Percentiles rank a stretch among this genome's conserved stretches.
Conservation (phyloP, 1,139 yeast genomes). For the Magnusiomyces suaveolens region DNA sequence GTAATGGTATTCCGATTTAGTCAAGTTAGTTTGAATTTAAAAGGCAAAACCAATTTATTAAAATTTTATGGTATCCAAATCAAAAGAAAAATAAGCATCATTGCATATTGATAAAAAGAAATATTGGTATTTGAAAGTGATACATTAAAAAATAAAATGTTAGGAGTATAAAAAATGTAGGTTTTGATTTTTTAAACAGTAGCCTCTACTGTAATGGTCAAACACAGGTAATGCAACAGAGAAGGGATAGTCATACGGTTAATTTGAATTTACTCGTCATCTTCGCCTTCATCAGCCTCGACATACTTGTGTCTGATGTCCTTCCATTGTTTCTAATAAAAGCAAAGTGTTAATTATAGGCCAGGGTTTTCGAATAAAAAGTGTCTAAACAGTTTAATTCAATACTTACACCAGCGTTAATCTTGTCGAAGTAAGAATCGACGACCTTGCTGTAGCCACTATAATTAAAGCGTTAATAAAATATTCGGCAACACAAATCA, state of each 20-base stretch:
- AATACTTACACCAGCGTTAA: slow-evolving; percentile 63
- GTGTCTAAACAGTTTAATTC: not conserved
- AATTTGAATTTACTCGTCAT: slow-evolving; percentile 22
- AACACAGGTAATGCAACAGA: not conserved
- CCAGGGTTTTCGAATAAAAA: not conserved
- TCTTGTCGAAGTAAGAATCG: slow-evolving; percentile 74
- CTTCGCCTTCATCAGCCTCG: slow-evolving; percentile 29
- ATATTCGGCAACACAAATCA: not conserved
- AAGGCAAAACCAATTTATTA: too few relatives aligned
- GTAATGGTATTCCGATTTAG: too few relatives aligned
- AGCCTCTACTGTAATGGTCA: not conserved
- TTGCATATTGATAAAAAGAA: too few relatives aligned
- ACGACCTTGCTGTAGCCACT: slow-evolving; percentile 65
- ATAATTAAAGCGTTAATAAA: not conserved
- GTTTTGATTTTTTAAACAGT: not conserved
- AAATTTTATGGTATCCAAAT: too few relatives aligned
- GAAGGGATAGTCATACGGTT: not conserved
- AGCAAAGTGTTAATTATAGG: not conserved
- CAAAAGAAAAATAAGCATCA: too few relatives aligned
- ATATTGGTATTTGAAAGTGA: not conserved
- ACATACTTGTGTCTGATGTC: slow-evolving; percentile 64
- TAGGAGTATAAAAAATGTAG: not conserved
- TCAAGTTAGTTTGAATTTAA: too few relatives aligned
- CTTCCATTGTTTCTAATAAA: slow-evolving; percentile 71
- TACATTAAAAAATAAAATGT: not conserved